A percentile compares a stretch with the other conserved stretches of the same genome.
Evolutionary conservation across 2,329 filamentous ascomycete genomes (phyloP).

Genomic region (Colletotrichum neosansevieriae): DNA sequence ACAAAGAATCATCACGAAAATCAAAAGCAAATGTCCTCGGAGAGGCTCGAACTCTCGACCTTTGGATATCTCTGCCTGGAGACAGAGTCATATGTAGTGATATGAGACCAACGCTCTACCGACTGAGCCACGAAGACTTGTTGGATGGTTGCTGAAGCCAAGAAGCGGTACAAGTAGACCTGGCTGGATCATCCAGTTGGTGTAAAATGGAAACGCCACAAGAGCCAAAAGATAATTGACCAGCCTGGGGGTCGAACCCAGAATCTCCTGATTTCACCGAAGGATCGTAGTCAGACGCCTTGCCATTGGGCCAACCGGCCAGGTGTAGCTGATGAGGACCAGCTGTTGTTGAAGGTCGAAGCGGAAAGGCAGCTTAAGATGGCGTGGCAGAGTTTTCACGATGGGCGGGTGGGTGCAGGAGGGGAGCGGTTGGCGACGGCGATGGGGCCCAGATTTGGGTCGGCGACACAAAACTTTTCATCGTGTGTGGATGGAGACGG

Average conservation of each 20-base stretch:
- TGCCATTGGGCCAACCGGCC: constrained; percentile 53
- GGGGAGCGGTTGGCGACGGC: background rate
- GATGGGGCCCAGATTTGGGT: too few relatives aligned
- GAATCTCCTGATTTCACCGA: constrained; percentile 39
- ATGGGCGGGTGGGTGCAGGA: constrained; percentile 1
- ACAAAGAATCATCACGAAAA: background rate
- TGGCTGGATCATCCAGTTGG: too few relatives aligned
- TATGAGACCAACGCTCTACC: constrained; percentile 41
- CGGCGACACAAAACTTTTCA: too few relatives aligned
- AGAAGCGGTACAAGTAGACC: background rate
- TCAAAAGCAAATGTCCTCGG: constrained; percentile 22
- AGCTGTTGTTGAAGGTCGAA: rapidly evolving
- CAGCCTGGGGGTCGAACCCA: constrained; percentile 41
- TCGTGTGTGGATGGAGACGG: background rate
- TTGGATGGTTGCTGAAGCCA: rapidly evolving
- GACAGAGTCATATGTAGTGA: constrained; percentile 25
- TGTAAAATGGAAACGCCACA: background rate
- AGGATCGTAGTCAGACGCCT: constrained; percentile 57
- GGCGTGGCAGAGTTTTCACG: background rate
- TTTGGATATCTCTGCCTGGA: constrained; percentile 30
- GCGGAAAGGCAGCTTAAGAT: rapidly evolving
- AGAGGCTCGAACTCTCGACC: constrained; percentile 40
- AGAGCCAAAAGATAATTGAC: constrained; percentile 19
- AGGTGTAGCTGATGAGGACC: background rate
- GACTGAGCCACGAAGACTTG: constrained; percentile 38